phyloP scores from a whole-genome alignment of 2,329 filamentous ascomycete species.

The Beauveria sp. region DNA sequence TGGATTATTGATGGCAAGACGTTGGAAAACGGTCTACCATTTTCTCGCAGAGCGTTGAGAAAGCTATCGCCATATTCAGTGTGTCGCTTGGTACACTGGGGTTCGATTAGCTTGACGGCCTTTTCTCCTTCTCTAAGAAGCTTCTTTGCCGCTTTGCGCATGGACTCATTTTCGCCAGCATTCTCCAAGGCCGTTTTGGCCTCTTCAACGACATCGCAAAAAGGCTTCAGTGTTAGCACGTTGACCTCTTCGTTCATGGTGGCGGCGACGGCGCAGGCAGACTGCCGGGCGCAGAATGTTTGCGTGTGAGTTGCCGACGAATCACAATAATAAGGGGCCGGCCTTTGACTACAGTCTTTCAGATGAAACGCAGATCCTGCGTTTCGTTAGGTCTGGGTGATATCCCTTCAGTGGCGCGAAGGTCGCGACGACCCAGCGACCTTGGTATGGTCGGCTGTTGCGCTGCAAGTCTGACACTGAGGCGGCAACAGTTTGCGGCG shows the following conservation, averaged over 20 bases:
- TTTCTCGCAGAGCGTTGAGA: conserved; percentile 43
- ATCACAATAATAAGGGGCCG: neutral
- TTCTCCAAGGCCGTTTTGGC: conserved; percentile 39
- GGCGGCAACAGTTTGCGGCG: neutral
- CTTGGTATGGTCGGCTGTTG: neutral
- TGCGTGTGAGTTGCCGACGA: neutral
- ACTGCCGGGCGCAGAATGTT: neutral
- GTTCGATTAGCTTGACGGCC: conserved; percentile 33
- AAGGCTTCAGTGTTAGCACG: conserved; percentile 42
- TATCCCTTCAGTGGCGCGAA: neutral
- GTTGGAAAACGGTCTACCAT: conserved; percentile 32
- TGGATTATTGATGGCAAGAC: neutral
- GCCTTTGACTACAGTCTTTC: neutral
- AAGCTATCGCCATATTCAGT: conserved; percentile 43
- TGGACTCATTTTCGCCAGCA: conserved; percentile 35
- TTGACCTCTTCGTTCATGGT: conserved; percentile 33
- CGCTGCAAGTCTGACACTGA: neutral
- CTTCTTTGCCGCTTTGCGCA: conserved; percentile 42
- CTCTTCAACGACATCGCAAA: conserved; percentile 46
- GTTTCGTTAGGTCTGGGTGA: neutral
- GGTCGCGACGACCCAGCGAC: neutral
- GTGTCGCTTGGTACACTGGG: conserved; percentile 2
- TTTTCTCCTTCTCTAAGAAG: conserved; percentile 42
- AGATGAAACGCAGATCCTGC: neutral
- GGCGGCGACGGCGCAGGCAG: neutral